These are phyloP conservation scores for Ilex paraguariensis DNA, from an alignment of 305 asterid species.

Conservation along the genomic window DNA sequence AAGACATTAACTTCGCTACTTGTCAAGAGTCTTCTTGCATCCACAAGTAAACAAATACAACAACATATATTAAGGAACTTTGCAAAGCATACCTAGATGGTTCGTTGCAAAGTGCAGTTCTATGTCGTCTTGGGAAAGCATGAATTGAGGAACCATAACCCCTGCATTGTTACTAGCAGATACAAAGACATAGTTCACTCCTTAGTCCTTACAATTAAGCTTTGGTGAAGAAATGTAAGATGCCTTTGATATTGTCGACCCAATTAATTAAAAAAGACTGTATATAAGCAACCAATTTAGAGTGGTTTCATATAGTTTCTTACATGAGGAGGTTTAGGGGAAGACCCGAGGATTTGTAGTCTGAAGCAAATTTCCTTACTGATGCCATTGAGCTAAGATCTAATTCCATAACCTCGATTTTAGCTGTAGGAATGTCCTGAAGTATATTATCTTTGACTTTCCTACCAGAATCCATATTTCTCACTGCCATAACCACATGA, in stretches of 20 bases:
- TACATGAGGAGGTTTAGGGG: constrained; percentile 74
- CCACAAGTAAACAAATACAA: not conserved
- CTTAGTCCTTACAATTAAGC: too few species aligned
- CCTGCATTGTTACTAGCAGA: constrained; percentile 85
- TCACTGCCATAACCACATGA: constrained; percentile 77
- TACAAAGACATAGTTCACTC: not conserved
- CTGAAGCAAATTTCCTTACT: constrained; percentile 64
- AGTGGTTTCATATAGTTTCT: constrained; percentile 7
- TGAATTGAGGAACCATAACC: constrained; percentile 80
- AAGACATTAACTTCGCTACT: too few species aligned
- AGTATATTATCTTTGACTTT: constrained; percentile 43
- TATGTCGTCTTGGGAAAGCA: constrained; percentile 67
- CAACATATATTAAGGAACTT: too few species aligned
- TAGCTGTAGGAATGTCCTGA: constrained; percentile 50
- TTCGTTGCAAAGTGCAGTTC: constrained; percentile 95
- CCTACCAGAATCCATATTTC: constrained; percentile 40
- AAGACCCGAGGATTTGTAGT: constrained; percentile 44
- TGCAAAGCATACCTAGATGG: constrained; percentile 49
- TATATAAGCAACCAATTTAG: too few species aligned
- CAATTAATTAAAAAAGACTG: too few species aligned
- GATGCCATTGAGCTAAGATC: constrained; percentile 63
- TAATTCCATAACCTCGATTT: constrained; percentile 69
- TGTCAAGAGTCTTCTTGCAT: too few species aligned
- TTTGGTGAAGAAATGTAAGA: too few species aligned
- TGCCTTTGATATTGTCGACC: too few species aligned